Conservation (phyloP, 108 stramenopile species). For the Craspedostauros australis region DNA sequence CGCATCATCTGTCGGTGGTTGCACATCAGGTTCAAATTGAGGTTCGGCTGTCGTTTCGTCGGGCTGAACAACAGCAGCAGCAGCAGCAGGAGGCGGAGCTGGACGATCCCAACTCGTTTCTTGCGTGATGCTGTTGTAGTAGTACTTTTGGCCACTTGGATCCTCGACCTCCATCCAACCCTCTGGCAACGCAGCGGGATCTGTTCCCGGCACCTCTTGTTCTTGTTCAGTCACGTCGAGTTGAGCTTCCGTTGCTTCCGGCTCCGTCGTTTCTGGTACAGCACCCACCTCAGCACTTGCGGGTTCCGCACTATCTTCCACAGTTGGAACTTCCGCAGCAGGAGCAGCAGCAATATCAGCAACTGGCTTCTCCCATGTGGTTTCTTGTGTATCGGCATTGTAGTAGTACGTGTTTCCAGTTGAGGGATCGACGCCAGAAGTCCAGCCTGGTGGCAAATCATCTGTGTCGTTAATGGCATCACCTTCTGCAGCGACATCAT, state of each 20-base stretch:
- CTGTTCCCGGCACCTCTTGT: not conserved
- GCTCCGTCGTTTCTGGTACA: too few species aligned
- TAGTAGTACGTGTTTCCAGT: constrained; percentile 41
- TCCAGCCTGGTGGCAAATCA: constrained; percentile 28
- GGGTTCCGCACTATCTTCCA: too few species aligned
- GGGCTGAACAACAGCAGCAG: too few species aligned
- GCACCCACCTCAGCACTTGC: too few species aligned
- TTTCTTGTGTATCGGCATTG: constrained; percentile 37
- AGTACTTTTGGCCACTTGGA: constrained; percentile 32
- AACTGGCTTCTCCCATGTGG: constrained; percentile 28
- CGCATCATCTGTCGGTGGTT: too few species aligned
- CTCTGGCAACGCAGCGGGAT: constrained; percentile 6
- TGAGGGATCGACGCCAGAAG: constrained; percentile 25
- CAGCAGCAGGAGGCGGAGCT: too few species aligned
- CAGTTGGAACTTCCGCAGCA: too few species aligned
- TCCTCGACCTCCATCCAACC: constrained; percentile 32
- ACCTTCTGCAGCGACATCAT: too few species aligned
- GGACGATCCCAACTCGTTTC: constrained; percentile 29
- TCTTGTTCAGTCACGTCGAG: constrained; percentile 45
- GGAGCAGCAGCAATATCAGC: too few species aligned
- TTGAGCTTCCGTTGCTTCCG: constrained; percentile 24
- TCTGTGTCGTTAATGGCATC: not conserved
- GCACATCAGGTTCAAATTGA: too few species aligned
- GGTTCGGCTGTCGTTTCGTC: too few species aligned
- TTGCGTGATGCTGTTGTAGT: constrained; percentile 15